Percentiles rank a stretch among this genome's conserved stretches.
Conservation (phyloP, 2,329 filamentous ascomycete genomes). For the Monosporascus sp. region DNA sequence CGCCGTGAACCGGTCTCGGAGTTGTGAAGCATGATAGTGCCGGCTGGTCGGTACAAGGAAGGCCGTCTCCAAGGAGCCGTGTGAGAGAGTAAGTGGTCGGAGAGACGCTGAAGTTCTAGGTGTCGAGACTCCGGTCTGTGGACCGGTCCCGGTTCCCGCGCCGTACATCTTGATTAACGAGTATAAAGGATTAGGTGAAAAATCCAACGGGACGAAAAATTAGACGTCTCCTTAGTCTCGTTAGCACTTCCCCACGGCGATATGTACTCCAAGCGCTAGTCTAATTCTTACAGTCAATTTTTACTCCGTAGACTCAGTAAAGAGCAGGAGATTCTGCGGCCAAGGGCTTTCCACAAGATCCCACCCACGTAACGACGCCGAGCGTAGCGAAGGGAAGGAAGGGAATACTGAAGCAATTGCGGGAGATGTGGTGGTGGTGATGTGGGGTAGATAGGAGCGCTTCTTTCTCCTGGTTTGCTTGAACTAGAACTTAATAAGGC, state of each 20-base stretch:
- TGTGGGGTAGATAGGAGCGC: neutral
- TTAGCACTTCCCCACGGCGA: neutral
- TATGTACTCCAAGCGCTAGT: neutral
- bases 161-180: slow-evolving; percentile 69
- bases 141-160: slow-evolving; percentile 58
- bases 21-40: slow-evolving; percentile 91
- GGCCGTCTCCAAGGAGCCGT: slow-evolving; percentile 93
- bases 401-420: neutral
- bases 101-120: slow-evolving; percentile 90
- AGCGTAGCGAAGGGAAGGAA: too few relatives aligned
- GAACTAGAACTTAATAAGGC: neutral
- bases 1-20: slow-evolving; percentile 84
- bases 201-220: neutral
- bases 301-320: slow-evolving; percentile 33
- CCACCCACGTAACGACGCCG: too few relatives aligned
- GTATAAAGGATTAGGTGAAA: slow-evolving; percentile 25
- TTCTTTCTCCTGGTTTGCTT: neutral
- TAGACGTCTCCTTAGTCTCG: neutral
- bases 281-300: slow-evolving; percentile 9
- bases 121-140: slow-evolving; percentile 94
- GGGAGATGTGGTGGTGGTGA: neutral
- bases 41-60: slow-evolving; percentile 92
- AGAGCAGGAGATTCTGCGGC: slow-evolving; percentile 29
- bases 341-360: too few relatives aligned
- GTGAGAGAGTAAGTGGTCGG: slow-evolving; percentile 81